Conservation (phyloP, 1,284 basidiomycete genomes). For the Austropuccinia psidii region DNA sequence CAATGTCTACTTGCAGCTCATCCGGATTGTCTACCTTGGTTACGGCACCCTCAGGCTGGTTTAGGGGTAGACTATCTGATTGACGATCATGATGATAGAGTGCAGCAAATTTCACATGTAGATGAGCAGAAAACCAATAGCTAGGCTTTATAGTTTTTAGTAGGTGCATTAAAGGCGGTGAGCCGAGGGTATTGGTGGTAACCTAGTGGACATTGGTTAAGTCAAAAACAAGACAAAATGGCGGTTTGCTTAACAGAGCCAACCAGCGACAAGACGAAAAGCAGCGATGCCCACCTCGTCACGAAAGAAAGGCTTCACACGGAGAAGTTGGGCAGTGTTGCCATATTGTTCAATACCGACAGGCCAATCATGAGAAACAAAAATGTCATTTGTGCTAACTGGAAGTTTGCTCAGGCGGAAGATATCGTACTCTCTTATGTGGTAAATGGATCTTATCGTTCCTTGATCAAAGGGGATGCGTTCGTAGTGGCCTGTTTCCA, state of each 20-base stretch:
- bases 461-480: slow-evolving; percentile 60
- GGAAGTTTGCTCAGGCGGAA: slow-evolving; percentile 53
- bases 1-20: slow-evolving; percentile 56
- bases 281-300: slow-evolving; percentile 53
- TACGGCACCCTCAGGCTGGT: background rate
- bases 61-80: background rate
- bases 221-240: slow-evolving; percentile 37
- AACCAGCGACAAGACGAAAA: background rate
- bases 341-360: slow-evolving; percentile 75
- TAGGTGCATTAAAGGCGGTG: slow-evolving; percentile 75
- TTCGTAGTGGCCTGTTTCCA: slow-evolving; percentile 60
- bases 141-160: slow-evolving; percentile 65
- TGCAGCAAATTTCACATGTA: slow-evolving; percentile 75
- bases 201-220: no score
- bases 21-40: slow-evolving; percentile 54
- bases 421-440: slow-evolving; percentile 79
- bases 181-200: slow-evolving; percentile 65
- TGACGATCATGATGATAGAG: slow-evolving; percentile 54
- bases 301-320: slow-evolving; percentile 72
- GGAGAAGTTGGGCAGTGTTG: slow-evolving; percentile 60
- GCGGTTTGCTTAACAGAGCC: no score
- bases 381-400: slow-evolving; percentile 55
- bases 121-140: slow-evolving; percentile 95
- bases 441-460: slow-evolving; percentile 77
- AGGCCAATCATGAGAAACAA: slow-evolving; percentile 97